Evolutionary conservation across 2,329 filamentous ascomycete species (phyloP), one percentile per base, ranked within the genome.

Genomic region (Cytospora piceicola): DNA sequence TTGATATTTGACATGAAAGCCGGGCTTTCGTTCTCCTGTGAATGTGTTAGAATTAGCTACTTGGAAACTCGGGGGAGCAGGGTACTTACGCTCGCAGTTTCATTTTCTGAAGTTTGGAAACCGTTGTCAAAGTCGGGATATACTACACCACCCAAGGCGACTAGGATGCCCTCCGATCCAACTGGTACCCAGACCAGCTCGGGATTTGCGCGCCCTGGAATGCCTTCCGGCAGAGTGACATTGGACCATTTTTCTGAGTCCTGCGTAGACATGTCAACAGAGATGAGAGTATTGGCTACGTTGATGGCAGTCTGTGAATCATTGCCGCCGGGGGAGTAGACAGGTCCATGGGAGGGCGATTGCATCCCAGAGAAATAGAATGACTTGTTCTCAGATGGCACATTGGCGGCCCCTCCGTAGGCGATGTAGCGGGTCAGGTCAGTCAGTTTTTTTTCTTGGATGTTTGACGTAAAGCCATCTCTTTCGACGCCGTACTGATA

Each of bases 141-240:
- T 0, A 82, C 85, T 2, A 92, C 92, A 15, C 93, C 93, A 8
- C 91, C 92, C 0, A 96, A 79, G 3, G 90, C 90, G 0, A 96
- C 82, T 11, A 96, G 80, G 54, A 95, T 88, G 1, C 93, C 93
- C 71, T 93, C 81, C 20, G 84, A 79, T 3, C 92, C 91, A 54
- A 93, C 91, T 1, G 93, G 93, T 0, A 96, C 83, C 89, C 90
- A 93, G 0, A 90, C 87, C 1, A 90, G 78, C 65, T 90, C 88
- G 0, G 88, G 82, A 69, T 85, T 87, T 4, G 88, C 86, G 20
- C 90, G 83, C 0, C 83, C 83, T 5, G 78, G 75, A 8, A 90
- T 78, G 4, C 73, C 69, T 0, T 71, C 51, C 0, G 84, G 83
- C 3, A 92, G 73, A 0, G 85, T 85, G 1, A 59, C 69, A 69